These are phyloP conservation scores for Penicillium canariense DNA, from an alignment of 495 filamentous ascomycete genomes.

Conservation along the genomic window DNA sequence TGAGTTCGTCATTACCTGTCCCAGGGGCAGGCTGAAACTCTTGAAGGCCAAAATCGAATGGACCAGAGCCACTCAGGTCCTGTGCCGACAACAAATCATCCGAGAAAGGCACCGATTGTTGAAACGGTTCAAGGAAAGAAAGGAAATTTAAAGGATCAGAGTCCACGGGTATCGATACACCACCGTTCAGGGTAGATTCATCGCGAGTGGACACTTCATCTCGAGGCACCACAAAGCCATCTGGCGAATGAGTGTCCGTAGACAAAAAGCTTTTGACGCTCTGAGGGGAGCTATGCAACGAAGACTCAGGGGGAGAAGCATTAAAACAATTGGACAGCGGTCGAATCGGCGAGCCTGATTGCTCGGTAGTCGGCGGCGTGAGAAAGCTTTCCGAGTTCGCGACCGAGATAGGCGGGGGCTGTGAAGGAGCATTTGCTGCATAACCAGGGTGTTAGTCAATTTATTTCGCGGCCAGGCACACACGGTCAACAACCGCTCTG, in stretches of 20 bases:
- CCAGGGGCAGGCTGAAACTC: conserved; percentile 1
- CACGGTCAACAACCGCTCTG: background rate
- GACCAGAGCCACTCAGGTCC: conserved; percentile 11
- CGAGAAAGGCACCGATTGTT: conserved; percentile 13
- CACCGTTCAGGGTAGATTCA: conserved; percentile 7
- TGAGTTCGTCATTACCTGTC: conserved; percentile 19
- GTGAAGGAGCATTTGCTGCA: background rate
- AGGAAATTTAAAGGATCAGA: conserved; percentile 21
- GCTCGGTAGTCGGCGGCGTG: conserved; percentile 20
- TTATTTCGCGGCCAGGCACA: background rate
- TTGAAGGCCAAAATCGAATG: conserved; percentile 3
- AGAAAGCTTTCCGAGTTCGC: conserved; percentile 9
- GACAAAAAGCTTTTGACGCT: conserved; percentile 26
- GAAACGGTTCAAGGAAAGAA: conserved; percentile 24
- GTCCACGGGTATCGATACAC: conserved; percentile 19
- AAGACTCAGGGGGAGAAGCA: conserved; percentile 19
- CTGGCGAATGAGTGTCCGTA: conserved; percentile 16
- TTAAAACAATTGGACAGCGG: conserved; percentile 1
- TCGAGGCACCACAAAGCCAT: conserved; percentile 8
- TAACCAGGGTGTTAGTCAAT: background rate
- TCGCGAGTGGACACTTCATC: conserved; percentile 13
- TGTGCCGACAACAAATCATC: conserved; percentile 11
- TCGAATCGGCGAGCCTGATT: conserved; percentile 12
- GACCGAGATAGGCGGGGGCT: background rate
- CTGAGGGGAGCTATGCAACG: conserved; percentile 17